These are phyloP conservation scores for Basidioascus undulatus DNA, from an alignment of 768 basidiomycete species.

Conservation along the genomic window DNA sequence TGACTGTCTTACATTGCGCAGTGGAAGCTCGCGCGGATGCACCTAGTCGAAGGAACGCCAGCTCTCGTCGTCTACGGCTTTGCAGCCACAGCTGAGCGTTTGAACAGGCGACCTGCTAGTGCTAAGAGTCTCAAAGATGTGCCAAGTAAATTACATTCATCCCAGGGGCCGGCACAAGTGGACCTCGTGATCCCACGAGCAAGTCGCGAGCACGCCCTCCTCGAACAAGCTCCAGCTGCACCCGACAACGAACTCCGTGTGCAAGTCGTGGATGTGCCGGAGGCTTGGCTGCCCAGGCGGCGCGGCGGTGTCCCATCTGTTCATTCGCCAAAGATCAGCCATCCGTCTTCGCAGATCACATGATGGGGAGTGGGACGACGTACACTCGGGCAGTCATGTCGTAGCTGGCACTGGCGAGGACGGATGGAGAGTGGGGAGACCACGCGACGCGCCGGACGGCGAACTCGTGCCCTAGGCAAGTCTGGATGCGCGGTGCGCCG, in stretches of 20 bases:
- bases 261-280: slow-evolving; percentile 52
- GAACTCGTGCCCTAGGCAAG: slow-evolving; percentile 65
- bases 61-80: too few relatives aligned
- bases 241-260: slow-evolving; percentile 87
- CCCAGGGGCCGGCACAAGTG: slow-evolving; percentile 35
- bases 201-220: slow-evolving; percentile 62
- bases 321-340: slow-evolving; percentile 6
- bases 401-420: slow-evolving; percentile 38
- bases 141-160: too few relatives aligned
- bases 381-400: slow-evolving; percentile 92
- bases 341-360: not conserved
- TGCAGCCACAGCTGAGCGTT: too few relatives aligned
- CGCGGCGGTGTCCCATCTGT: slow-evolving; percentile 48
- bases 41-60: too few relatives aligned
- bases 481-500: slow-evolving; percentile 11
- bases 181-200: slow-evolving; percentile 73
- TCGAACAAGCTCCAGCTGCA: slow-evolving; percentile 83
- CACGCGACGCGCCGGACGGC: slow-evolving; percentile 73
- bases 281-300: slow-evolving; percentile 25
- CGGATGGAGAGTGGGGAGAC: slow-evolving; percentile 18
- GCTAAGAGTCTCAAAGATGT: too few relatives aligned
- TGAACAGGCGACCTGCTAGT: too few relatives aligned
- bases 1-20: too few relatives aligned
- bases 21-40: too few relatives aligned
- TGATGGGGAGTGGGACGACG: slow-evolving; percentile 15